phyloP scores from a whole-genome alignment of 768 basidiomycete genomes.

The Baorangia bicolor region DNA sequence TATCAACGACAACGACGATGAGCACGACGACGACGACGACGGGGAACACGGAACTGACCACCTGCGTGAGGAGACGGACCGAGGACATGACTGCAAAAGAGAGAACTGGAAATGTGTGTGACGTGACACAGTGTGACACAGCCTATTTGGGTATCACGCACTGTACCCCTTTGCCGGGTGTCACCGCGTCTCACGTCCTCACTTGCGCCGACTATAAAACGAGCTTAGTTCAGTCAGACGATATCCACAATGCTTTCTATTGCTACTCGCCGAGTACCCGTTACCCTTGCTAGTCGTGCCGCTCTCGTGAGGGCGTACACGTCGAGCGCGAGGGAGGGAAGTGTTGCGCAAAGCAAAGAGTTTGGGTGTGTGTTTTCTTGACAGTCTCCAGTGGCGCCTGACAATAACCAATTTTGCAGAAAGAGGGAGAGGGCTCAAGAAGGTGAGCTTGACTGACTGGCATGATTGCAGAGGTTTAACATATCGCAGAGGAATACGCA shows the following conservation, averaged over 20 bases:
- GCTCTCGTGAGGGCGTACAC: constrained; percentile 34
- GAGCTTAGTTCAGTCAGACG: background rate
- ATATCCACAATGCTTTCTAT: constrained; percentile 25
- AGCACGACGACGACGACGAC: constrained; percentile 6
- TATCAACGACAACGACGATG: constrained; percentile 24
- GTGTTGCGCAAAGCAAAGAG: constrained; percentile 58
- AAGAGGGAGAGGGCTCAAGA: constrained; percentile 76
- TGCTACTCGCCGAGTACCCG: constrained; percentile 41
- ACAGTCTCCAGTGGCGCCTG: background rate
- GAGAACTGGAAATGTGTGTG: constrained; percentile 44
- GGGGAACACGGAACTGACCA: constrained; percentile 24
- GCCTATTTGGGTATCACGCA: constrained; percentile 25
- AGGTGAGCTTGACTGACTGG: constrained; percentile 33
- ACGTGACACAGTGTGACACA: constrained; percentile 37
- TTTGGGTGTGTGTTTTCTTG: constrained; percentile 49
- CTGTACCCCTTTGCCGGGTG: background rate
- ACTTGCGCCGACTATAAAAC: background rate
- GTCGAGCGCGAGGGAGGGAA: constrained; percentile 49
- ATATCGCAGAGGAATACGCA: constrained; percentile 57
- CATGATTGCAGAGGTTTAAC: background rate
- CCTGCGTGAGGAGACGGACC: constrained; percentile 55
- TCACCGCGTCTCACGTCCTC: background rate
- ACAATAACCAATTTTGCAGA: constrained; percentile 35
- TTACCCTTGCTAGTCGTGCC: constrained; percentile 35
- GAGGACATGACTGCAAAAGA: constrained; percentile 60